These are phyloP conservation scores for Plasmodium cynomolgi DNA, from an alignment of 169 alveolate genomes.

Conservation along the genomic window DNA sequence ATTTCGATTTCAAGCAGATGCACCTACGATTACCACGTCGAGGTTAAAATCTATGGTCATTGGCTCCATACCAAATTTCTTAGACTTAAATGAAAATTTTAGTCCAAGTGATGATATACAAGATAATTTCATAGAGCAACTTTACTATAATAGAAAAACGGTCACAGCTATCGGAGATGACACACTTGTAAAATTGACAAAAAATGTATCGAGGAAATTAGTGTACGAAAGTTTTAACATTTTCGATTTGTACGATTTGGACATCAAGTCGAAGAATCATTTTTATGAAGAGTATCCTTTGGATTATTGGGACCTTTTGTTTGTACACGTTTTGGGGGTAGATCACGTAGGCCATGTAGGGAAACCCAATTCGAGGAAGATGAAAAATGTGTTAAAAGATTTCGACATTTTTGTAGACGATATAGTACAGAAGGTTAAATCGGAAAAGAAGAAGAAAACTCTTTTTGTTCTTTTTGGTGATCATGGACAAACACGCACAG, in stretches of 20 bases:
- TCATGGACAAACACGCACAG: conserved; percentile 82
- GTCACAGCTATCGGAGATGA: conserved; percentile 65
- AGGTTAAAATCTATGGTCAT: conserved; percentile 76
- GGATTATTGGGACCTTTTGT: conserved; percentile 67
- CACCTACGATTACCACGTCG: conserved; percentile 80
- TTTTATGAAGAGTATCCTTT: conserved; percentile 51
- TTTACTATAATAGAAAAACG: conserved; percentile 32
- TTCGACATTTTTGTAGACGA: conserved; percentile 77
- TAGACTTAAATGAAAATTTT: conserved; percentile 64
- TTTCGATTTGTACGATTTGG: conserved; percentile 51
- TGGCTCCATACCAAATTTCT: conserved; percentile 78
- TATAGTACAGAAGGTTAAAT: conserved; percentile 52
- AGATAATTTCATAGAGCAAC: conserved; percentile 58
- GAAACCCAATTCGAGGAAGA: conserved; percentile 58
- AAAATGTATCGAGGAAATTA: conserved; percentile 19
- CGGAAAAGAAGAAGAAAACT: conserved; percentile 33
- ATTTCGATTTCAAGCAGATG: conserved; percentile 77
- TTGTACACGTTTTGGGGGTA: conserved; percentile 79
- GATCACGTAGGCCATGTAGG: conserved; percentile 83
- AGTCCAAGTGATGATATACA: conserved; percentile 17
- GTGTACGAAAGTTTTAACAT: conserved; percentile 70
- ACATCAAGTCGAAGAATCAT: conserved; percentile 24
- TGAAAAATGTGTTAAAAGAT: conserved; percentile 74
- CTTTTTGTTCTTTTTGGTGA: conserved; percentile 79
- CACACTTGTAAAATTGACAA: conserved; percentile 32